Evolutionary conservation across 2,329 filamentous ascomycete genomes (phyloP), one percentile per base, ranked within the genome.

Genomic region (Stachybotrys chartarum): DNA sequence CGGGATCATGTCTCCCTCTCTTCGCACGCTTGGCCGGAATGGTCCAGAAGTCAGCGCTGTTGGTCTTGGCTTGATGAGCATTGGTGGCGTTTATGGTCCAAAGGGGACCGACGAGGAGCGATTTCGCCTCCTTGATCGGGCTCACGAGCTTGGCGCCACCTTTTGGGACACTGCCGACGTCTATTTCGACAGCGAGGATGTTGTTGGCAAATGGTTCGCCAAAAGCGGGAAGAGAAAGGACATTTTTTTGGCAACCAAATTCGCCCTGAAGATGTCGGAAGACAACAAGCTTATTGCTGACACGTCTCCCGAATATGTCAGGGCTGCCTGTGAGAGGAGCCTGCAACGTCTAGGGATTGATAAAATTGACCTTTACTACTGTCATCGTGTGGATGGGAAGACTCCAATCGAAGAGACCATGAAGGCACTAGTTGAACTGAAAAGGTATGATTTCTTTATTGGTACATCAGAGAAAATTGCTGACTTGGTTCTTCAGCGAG

Each of bases 311-410:
- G 60, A 58, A 30, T 59, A 66, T 55, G 64, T 56, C 50, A 50
- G 54, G 10, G 42, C 56, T 46, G 54, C 60, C 10, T 59, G 57
- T 50, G 64, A 64, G 32, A 55, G 54, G 17, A 72, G 66, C 50
- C 66, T 82, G 18, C 44, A 69, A 59, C 67, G 72, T 8, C 65
- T 84, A 2, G 75, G 75, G 2, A 72, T 76, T 0, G 67, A 71
- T 6, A 75, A 75, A 55, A 75, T 83, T 54, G 81, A 83, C 60
- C 71, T 83, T 14, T 72, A 77, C 58, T 78, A 79, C 60, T 68
- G 75, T 35, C 77, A 80, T 58, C 71, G 78, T 6, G 55, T 76
- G 30, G 75, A 80, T 55, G 64, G 66, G 3, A 60, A 64, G 12
- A 75, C 70, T 1, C 73, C 74, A 0, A 65, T 72, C 10, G 72